These are phyloP conservation scores for Climacium dendroides DNA, from an alignment of 225 moss, liverwort and hornwort genomes.

Conservation along the genomic window DNA sequence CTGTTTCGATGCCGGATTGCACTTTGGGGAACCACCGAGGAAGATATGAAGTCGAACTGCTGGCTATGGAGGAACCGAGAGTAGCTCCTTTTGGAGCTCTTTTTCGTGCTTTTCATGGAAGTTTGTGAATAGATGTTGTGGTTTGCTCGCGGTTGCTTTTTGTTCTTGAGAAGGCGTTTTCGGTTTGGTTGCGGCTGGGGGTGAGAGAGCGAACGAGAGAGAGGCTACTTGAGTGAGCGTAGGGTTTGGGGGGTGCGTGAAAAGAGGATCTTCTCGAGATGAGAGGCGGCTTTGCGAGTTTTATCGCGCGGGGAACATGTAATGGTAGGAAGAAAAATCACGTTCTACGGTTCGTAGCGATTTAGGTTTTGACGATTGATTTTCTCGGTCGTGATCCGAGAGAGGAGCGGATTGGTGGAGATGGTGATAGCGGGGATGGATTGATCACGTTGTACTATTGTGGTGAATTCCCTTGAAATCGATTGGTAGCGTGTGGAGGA, in stretches of 20 bases:
- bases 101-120: neutral
- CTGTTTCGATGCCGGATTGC: neutral
- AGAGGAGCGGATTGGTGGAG: neutral
- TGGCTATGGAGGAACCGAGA: neutral
- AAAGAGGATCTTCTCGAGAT: neutral
- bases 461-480: neutral
- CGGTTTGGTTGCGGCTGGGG: neutral
- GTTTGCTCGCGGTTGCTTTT: neutral
- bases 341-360: neutral
- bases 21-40: neutral
- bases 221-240: neutral
- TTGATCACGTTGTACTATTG: neutral
- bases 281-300: neutral
- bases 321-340: neutral
- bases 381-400: neutral
- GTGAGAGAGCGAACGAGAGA: neutral
- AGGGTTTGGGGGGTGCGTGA: neutral
- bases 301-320: neutral
- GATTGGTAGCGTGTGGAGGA: neutral
- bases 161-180: neutral
- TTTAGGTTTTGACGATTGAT: neutral
- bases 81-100: neutral
- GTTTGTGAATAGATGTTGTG: neutral
- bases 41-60: neutral
- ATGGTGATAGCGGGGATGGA: neutral